A percentile compares a stretch with the other conserved stretches of the same genome.
Evolutionary conservation across 2,329 filamentous ascomycete species (phyloP).

Genomic region (Venturia effusa): DNA sequence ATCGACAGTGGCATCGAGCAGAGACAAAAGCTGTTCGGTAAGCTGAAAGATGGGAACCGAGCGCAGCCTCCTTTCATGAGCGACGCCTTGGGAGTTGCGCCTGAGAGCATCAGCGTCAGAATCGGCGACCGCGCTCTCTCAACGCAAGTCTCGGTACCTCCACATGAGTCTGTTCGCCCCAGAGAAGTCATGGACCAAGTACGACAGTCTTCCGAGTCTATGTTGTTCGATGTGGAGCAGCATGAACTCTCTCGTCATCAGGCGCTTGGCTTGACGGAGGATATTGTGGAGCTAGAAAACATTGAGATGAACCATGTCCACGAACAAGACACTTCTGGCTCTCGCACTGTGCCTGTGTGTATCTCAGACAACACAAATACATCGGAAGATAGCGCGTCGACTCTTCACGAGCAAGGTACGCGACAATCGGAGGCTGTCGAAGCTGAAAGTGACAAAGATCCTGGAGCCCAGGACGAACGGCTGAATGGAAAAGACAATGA

Average conservation of each 20-base stretch:
- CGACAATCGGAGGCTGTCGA: background rate
- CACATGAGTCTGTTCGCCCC: background rate
- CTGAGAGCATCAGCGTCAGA: constrained; percentile 22
- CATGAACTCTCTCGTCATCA: background rate
- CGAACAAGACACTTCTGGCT: background rate
- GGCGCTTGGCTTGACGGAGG: background rate
- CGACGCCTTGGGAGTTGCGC: background rate
- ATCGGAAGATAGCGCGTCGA: background rate
- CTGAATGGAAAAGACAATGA: background rate
- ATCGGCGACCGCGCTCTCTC: constrained; percentile 26
- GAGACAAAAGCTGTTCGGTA: background rate
- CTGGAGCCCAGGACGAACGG: background rate
- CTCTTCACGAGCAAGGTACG: background rate
- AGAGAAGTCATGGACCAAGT: background rate
- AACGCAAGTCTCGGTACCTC: constrained; percentile 14
- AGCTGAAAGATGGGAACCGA: background rate
- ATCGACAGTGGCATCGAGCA: constrained; percentile 10
- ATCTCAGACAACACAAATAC: background rate
- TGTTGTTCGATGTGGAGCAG: constrained; percentile 25
- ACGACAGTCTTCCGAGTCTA: constrained; percentile 21
- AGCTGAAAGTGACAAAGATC: background rate
- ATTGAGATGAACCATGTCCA: background rate
- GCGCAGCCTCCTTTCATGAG: background rate
- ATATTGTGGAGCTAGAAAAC: background rate
- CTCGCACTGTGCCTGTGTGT: background rate